These are phyloP conservation scores for Phyllosticta ampelicida DNA, from an alignment of 2,329 filamentous ascomycete species.

Conservation along the genomic window DNA sequence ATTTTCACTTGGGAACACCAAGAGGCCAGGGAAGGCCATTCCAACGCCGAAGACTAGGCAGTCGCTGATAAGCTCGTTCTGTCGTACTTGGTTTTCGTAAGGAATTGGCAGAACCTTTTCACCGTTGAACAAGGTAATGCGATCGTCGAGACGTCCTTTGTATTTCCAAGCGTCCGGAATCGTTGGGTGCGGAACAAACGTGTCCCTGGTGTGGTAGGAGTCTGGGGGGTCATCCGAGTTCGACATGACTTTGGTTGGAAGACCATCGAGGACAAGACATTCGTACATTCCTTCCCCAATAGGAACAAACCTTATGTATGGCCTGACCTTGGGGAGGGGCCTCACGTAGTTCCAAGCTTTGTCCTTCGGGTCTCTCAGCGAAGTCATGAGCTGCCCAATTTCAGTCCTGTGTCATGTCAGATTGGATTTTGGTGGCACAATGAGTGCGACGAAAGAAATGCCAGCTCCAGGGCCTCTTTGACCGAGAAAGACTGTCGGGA, in stretches of 20 bases:
- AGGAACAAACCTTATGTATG: constrained; percentile 18
- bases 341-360: constrained; percentile 52
- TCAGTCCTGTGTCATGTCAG: constrained; percentile 38
- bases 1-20: constrained; percentile 42
- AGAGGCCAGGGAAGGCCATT: constrained; percentile 40
- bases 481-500: too few relatives aligned
- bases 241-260: constrained; percentile 21
- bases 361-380: constrained; percentile 41
- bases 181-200: constrained; percentile 37
- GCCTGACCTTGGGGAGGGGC: constrained; percentile 28
- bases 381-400: constrained; percentile 52
- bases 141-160: constrained; percentile 36
- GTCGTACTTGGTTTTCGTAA: constrained; percentile 44
- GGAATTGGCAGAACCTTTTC: constrained; percentile 40
- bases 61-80: constrained; percentile 44
- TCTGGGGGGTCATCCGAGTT: constrained; percentile 34
- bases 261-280: constrained; percentile 20
- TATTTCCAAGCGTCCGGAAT: constrained; percentile 38
- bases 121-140: constrained; percentile 38
- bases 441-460: too few relatives aligned
- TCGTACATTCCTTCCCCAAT: neutral
- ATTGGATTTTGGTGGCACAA: too few relatives aligned
- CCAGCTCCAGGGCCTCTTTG: too few relatives aligned
- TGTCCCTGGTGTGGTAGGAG: constrained; percentile 40
- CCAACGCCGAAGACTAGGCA: constrained; percentile 48